A percentile compares a stretch with the other conserved stretches of the same genome.
phyloP scores from a whole-genome alignment of 2,329 filamentous ascomycete species.

The Stromatinia cepivora region DNA sequence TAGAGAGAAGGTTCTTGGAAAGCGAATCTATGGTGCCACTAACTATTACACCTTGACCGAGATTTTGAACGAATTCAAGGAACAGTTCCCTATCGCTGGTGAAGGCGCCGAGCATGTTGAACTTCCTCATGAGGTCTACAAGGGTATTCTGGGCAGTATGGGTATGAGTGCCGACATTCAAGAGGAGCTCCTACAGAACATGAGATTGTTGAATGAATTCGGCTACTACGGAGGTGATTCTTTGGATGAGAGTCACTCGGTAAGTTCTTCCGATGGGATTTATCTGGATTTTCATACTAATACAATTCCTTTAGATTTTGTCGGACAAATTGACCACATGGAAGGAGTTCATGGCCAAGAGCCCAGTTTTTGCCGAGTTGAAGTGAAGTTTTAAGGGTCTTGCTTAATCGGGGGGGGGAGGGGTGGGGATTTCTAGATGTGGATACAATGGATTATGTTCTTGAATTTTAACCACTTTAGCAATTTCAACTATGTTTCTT shows the following conservation, averaged over 20 bases:
- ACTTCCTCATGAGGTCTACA: constrained; percentile 47
- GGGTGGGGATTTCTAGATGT: neutral
- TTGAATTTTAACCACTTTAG: neutral
- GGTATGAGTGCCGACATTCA: constrained; percentile 46
- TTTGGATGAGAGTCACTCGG: constrained; percentile 45
- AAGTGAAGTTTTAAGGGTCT: constrained; percentile 36
- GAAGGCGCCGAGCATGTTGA: constrained; percentile 43
- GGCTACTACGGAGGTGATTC: constrained; percentile 53
- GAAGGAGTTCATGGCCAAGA: constrained; percentile 44
- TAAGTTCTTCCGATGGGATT: constrained; percentile 22
- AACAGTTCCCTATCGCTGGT: constrained; percentile 45
- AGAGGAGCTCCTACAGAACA: constrained; percentile 55
- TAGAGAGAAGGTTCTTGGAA: constrained; percentile 45
- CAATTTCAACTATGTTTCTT: neutral
- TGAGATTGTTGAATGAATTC: constrained; percentile 51
- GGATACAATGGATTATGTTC: neutral
- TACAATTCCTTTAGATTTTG: constrained; percentile 34
- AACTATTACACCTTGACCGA: constrained; percentile 46
- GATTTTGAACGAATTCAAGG: constrained; percentile 46
- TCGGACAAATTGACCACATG: constrained; percentile 47
- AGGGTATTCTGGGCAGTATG: constrained; percentile 40
- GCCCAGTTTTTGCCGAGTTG: constrained; percentile 42
- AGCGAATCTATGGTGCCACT: constrained; percentile 47
- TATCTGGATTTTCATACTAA: constrained; percentile 23
- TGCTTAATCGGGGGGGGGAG: neutral